A percentile compares a stretch with the other conserved stretches of the same genome.
phyloP scores from a whole-genome alignment of 345 rosid species.

The Linum lewisii region DNA sequence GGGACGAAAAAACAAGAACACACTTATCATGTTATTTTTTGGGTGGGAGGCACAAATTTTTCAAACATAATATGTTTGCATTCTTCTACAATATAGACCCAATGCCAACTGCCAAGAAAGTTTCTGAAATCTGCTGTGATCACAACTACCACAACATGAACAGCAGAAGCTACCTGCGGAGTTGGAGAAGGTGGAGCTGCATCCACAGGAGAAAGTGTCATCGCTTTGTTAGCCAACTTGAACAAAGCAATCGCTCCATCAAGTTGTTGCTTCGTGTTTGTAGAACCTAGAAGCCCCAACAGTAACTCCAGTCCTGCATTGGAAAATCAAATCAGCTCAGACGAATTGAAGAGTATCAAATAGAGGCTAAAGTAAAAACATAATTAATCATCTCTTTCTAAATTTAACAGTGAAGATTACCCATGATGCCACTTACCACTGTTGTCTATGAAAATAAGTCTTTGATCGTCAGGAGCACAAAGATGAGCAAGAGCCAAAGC shows the following conservation, averaged over 20 bases:
- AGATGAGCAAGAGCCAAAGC: slow-evolving; percentile 96
- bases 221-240: slow-evolving; percentile 80
- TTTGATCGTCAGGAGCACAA: slow-evolving; percentile 79
- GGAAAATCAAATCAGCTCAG: slow-evolving; percentile 4
- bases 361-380: neutral
- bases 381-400: neutral
- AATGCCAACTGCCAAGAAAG: neutral
- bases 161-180: slow-evolving; percentile 49
- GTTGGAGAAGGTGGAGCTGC: slow-evolving; percentile 99
- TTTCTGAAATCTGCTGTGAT: neutral
- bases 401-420: neutral
- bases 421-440: slow-evolving; percentile 42
- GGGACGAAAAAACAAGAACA: slow-evolving; percentile 4
- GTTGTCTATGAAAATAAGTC: slow-evolving; percentile 71
- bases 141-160: neutral
- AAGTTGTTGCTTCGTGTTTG: slow-evolving; percentile 68
- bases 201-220: slow-evolving; percentile 77
- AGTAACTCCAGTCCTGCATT: slow-evolving; percentile 76
- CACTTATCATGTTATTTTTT: neutral
- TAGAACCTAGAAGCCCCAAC: slow-evolving; percentile 77
- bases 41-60: too few relatives aligned
- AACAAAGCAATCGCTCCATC: slow-evolving; percentile 90
- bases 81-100: neutral
- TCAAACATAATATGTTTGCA: too few relatives aligned
- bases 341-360: neutral